These are phyloP conservation scores for Parafenestella ontariensis DNA, from an alignment of 2,329 filamentous ascomycete species.

Conservation along the genomic window DNA sequence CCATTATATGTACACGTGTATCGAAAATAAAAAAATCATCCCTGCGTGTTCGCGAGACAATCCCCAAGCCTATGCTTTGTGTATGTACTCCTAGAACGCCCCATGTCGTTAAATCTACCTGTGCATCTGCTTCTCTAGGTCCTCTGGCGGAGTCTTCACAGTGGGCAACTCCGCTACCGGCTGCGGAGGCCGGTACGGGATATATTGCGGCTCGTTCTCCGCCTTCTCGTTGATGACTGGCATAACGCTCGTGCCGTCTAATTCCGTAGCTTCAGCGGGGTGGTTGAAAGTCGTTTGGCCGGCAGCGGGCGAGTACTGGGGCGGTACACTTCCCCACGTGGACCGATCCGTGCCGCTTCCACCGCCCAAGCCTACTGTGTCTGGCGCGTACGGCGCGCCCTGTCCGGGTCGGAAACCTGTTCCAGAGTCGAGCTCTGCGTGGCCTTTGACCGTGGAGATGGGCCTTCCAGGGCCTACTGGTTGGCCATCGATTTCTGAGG, in stretches of 20 bases:
- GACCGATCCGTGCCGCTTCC: constrained; percentile 26
- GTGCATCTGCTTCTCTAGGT: constrained; percentile 26
- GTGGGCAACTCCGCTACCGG: constrained; percentile 24
- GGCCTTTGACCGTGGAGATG: constrained; percentile 33
- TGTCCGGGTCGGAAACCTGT: constrained; percentile 34
- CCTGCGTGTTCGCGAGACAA: not conserved
- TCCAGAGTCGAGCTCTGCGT: constrained; percentile 41
- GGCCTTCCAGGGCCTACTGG: constrained; percentile 39
- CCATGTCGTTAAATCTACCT: not conserved
- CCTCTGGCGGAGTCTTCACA: constrained; percentile 29
- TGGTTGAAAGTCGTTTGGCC: constrained; percentile 16
- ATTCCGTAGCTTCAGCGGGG: constrained; percentile 15
- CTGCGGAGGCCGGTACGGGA: constrained; percentile 35
- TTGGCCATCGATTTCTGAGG: constrained; percentile 39
- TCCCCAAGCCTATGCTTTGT: not conserved
- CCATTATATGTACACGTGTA: constrained; percentile 10
- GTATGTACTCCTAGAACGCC: constrained; percentile 6
- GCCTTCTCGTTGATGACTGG: constrained; percentile 21
- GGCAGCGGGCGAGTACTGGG: constrained; percentile 37
- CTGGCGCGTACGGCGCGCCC: constrained; percentile 31
- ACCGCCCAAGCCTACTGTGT: constrained; percentile 42
- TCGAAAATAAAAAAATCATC: not conserved
- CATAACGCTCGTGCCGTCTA: constrained; percentile 26
- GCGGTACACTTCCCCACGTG: constrained; percentile 39
- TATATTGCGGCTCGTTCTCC: constrained; percentile 22